phyloP scores from a whole-genome alignment of 2,329 filamentous ascomycete genomes.

The Exophiala xenobiotica region DNA sequence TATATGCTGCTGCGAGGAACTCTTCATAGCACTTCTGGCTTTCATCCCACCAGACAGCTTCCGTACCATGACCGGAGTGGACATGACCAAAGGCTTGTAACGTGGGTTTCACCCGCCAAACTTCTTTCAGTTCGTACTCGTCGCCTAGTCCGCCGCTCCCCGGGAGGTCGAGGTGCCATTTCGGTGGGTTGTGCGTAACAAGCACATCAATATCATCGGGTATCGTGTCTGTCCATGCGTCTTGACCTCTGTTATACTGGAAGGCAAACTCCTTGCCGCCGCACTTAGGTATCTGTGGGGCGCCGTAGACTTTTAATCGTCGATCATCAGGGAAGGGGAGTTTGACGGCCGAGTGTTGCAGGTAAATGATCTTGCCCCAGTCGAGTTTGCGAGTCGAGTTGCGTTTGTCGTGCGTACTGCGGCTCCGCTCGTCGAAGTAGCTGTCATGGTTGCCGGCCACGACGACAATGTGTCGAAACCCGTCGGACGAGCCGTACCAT shows the following conservation, averaged over 20 bases:
- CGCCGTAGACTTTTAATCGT: constrained; percentile 72
- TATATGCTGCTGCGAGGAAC: constrained; percentile 46
- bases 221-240: constrained; percentile 72
- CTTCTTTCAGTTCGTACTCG: constrained; percentile 66
- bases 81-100: constrained; percentile 85
- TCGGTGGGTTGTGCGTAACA: constrained; percentile 77
- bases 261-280: constrained; percentile 73
- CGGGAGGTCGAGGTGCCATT: constrained; percentile 61
- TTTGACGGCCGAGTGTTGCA: constrained; percentile 67
- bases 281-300: constrained; percentile 74
- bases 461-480: constrained; percentile 76
- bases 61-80: constrained; percentile 70
- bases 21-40: constrained; percentile 70
- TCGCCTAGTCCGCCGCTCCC: constrained; percentile 65
- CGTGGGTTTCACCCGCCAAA: constrained; percentile 70
- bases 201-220: constrained; percentile 74
- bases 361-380: constrained; percentile 69
- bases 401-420: constrained; percentile 55
- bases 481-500: constrained; percentile 37
- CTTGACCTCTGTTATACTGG: constrained; percentile 64
- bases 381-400: constrained; percentile 56
- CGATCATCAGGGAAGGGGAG: constrained; percentile 62
- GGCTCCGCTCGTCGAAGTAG: constrained; percentile 70
- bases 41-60: constrained; percentile 72
- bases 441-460: constrained; percentile 88